Conservation (phyloP, 164 flowering plant genomes). For the Platanus orientalis region DNA sequence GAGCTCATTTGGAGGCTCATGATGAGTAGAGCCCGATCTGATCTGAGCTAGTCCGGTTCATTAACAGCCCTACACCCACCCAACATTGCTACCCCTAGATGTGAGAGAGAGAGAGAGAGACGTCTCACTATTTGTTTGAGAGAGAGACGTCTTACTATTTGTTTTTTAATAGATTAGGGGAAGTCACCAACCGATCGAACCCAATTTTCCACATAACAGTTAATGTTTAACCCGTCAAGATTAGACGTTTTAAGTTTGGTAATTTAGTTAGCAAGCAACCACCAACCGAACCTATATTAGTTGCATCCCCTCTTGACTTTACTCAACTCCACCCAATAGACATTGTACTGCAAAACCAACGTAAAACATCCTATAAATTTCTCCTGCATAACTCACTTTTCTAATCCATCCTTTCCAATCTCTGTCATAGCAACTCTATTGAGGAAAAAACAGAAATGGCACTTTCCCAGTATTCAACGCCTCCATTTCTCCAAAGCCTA, state of each 20-base stretch:
- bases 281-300: conserved; percentile 56
- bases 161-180: neutral
- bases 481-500: conserved; percentile 12
- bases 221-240: neutral
- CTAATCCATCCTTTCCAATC: conserved; percentile 5
- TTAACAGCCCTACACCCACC: too few species aligned
- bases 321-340: conserved; percentile 15
- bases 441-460: conserved; percentile 20
- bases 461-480: conserved; percentile 6
- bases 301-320: conserved; percentile 83
- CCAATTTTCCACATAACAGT: neutral
- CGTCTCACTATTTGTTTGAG: too few species aligned
- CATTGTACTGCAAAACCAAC: conserved; percentile 1
- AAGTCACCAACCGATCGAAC: neutral
- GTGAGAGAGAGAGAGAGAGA: too few species aligned
- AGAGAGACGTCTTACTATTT: too few species aligned
- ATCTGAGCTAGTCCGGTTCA: too few species aligned
- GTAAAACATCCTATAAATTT: neutral
- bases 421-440: neutral
- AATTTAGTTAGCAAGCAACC: conserved; percentile 30
- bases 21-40: too few species aligned
- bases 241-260: conserved; percentile 7
- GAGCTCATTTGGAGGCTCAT: too few species aligned
- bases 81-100: too few species aligned
- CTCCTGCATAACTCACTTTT: conserved; percentile 15